Evolutionary conservation across 2,329 filamentous ascomycete genomes (phyloP).

Genomic region (Aspergillus intermedius): DNA sequence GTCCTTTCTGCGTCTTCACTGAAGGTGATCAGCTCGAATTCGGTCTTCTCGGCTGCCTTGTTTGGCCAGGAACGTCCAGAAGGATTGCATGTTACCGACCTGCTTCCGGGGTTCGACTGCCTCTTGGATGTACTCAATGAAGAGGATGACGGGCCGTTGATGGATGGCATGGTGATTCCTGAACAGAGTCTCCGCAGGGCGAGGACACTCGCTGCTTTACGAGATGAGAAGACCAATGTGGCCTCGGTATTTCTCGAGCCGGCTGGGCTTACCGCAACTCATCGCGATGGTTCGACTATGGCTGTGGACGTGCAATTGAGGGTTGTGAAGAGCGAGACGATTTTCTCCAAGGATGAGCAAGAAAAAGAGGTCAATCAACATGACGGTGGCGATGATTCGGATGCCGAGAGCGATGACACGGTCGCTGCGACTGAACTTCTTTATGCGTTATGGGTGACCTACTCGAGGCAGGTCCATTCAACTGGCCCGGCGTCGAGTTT

Average conservation of each 20-base stretch:
- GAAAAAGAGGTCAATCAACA: conserved; percentile 60
- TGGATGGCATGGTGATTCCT: conserved; percentile 93
- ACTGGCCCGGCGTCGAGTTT: conserved; percentile 57
- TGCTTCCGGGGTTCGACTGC: conserved; percentile 83
- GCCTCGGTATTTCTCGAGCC: conserved; percentile 74
- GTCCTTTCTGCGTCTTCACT: conserved; percentile 76
- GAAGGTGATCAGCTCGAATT: conserved; percentile 84
- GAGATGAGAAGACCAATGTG: conserved; percentile 74
- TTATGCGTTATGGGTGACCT: conserved; percentile 95
- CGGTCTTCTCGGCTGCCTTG: conserved; percentile 84
- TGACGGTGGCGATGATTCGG: conserved; percentile 42
- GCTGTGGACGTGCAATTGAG: conserved; percentile 96
- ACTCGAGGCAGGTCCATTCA: conserved; percentile 85
- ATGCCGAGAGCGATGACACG: conserved; percentile 23
- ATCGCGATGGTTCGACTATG: conserved; percentile 85
- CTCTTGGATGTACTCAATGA: conserved; percentile 75
- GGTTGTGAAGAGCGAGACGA: conserved; percentile 82
- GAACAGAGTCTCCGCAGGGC: conserved; percentile 94
- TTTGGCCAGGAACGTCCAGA: conserved; percentile 85
- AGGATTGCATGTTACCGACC: conserved; percentile 67
- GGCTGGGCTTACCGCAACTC: conserved; percentile 74
- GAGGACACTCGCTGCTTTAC: conserved; percentile 72
- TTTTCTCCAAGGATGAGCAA: conserved; percentile 52
- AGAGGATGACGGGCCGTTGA: conserved; percentile 74
- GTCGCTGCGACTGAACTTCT: conserved; percentile 68